Conservation (phyloP, 805 yeast species). For the Sugiyamaella chiloensis region DNA sequence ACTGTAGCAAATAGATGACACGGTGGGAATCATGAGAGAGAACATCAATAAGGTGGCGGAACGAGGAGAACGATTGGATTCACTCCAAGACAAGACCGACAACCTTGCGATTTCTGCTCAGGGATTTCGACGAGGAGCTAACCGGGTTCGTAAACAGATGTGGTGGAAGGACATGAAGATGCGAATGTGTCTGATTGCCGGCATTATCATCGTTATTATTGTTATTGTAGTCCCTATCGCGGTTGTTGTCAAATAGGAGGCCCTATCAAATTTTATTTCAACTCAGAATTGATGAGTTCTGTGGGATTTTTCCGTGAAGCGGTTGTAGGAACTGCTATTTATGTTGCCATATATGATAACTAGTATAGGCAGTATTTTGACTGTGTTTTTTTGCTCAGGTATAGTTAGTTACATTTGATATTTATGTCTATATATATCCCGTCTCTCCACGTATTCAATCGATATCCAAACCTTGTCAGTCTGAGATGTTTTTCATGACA, state of each 20-base stretch:
- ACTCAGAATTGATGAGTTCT: too few species aligned
- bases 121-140: slow-evolving; percentile 94
- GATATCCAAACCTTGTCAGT: too few species aligned
- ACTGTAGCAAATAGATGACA: slow-evolving; percentile 77
- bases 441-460: too few species aligned
- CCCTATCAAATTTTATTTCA: too few species aligned
- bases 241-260: slow-evolving; percentile 40
- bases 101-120: slow-evolving; percentile 89
- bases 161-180: slow-evolving; percentile 98
- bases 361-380: too few species aligned
- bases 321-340: too few species aligned
- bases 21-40: slow-evolving; percentile 96
- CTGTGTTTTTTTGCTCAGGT: too few species aligned
- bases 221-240: slow-evolving; percentile 93
- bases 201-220: slow-evolving; percentile 70
- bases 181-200: slow-evolving; percentile 83
- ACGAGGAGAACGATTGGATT: slow-evolving; percentile 89
- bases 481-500: too few species aligned
- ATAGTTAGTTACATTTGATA: too few species aligned
- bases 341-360: too few species aligned
- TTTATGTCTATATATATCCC: too few species aligned
- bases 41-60: slow-evolving; percentile 94
- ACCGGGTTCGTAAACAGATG: slow-evolving; percentile 96
- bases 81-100: slow-evolving; percentile 89
- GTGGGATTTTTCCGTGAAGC: too few species aligned